Conservation (phyloP, 768 basidiomycete species). For the Rubroboletus pulcherrimus region DNA sequence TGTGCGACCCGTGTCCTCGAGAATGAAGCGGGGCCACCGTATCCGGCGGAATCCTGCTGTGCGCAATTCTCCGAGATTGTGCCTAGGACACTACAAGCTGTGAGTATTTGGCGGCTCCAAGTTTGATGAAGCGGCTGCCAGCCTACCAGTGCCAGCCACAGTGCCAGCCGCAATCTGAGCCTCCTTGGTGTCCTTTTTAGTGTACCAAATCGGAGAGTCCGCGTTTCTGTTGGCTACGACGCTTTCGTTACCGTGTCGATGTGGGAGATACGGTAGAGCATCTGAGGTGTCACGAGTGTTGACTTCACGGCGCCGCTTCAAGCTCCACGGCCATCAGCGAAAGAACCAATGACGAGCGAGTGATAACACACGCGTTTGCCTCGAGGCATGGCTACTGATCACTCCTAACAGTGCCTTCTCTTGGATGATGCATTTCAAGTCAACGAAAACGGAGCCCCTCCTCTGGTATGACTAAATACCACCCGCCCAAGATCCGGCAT, state of each 20-base stretch:
- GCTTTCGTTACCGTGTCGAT: not conserved
- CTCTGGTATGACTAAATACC: not conserved
- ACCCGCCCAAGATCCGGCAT: not conserved
- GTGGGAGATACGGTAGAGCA: not conserved
- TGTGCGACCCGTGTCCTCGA: not conserved
- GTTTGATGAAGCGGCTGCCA: not conserved
- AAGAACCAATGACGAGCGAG: not conserved
- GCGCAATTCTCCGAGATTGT: not conserved
- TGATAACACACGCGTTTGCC: slow-evolving; percentile 19
- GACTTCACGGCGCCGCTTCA: not conserved
- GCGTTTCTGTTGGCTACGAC: not conserved
- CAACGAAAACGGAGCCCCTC: not conserved
- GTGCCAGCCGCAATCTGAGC: slow-evolving; percentile 6
- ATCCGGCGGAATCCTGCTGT: slow-evolving; percentile 1
- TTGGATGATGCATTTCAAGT: not conserved
- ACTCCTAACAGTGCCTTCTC: slow-evolving; percentile 13
- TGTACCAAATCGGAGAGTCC: not conserved
- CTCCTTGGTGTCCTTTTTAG: not conserved
- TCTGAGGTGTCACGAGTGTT: no score
- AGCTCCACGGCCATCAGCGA: slow-evolving; percentile 12
- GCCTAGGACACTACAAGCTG: not conserved
- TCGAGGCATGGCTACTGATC: slow-evolving; percentile 9
- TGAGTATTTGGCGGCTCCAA: not conserved
- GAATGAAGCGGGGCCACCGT: not conserved
- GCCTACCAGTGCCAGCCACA: not conserved